These are phyloP conservation scores for Scleroderma bovista DNA, from an alignment of 768 basidiomycete genomes.

Conservation along the genomic window DNA sequence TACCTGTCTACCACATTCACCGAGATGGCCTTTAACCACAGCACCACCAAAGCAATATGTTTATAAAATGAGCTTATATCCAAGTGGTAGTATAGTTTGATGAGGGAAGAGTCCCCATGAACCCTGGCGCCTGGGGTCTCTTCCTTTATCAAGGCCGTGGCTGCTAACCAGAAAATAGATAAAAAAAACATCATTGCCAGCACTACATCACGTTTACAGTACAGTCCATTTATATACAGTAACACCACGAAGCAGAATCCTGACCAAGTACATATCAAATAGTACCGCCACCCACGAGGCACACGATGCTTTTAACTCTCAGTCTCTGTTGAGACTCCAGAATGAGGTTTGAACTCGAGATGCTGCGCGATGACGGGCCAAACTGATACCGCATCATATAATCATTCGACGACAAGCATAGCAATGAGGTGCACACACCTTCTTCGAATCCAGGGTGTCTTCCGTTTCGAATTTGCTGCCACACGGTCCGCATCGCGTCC, in stretches of 20 bases:
- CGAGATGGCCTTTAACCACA: neutral
- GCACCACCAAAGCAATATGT: too few species aligned
- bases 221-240: too few species aligned
- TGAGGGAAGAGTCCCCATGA: too few species aligned
- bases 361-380: slow-evolving; percentile 65
- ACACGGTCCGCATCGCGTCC: slow-evolving; percentile 77
- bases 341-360: slow-evolving; percentile 51
- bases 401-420: neutral
- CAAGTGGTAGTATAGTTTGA: too few species aligned
- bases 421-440: slow-evolving; percentile 38
- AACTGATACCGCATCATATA: slow-evolving; percentile 33
- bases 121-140: too few species aligned
- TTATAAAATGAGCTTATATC: too few species aligned
- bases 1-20: neutral
- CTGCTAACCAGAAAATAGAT: too few species aligned
- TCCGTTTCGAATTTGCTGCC: slow-evolving; percentile 80
- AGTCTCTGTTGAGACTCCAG: slow-evolving; percentile 15
- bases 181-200: too few species aligned
- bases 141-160: too few species aligned
- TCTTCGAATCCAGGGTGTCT: slow-evolving; percentile 87
- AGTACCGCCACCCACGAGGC: neutral
- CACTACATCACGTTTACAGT: too few species aligned
- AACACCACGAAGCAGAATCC: neutral
- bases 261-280: neutral
- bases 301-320: neutral